These are phyloP conservation scores for Boletus pseudo-olivaceus DNA, from an alignment of 768 basidiomycete genomes.

Conservation along the genomic window DNA sequence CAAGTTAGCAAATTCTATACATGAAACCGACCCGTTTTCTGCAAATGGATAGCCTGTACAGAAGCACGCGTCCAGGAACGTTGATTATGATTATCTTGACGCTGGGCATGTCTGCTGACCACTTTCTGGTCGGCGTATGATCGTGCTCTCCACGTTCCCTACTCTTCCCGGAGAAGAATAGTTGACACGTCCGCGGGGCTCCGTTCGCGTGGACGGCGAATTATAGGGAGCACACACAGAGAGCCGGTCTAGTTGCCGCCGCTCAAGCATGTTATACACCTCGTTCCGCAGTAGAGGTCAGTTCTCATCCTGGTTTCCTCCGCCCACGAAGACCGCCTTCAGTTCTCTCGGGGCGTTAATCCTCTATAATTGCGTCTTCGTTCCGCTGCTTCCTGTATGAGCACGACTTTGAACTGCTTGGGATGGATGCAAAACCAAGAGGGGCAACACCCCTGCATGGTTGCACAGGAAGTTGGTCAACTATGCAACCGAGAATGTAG, in stretches of 20 bases:
- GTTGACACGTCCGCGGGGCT: constrained; percentile 1
- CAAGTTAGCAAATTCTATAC: neutral
- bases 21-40: neutral
- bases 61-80: neutral
- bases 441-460: constrained; percentile 11
- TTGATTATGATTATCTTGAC: neutral
- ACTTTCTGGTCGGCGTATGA: neutral
- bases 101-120: neutral
- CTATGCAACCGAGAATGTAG: constrained; percentile 18
- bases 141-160: neutral
- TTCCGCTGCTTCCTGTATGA: constrained; percentile 4
- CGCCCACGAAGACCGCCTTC: neutral
- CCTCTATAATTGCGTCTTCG: neutral
- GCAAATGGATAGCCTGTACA: neutral
- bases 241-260: neutral
- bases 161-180: neutral
- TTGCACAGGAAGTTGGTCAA: constrained; percentile 17
- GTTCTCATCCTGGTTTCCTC: neutral
- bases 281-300: constrained; percentile 3
- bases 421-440: constrained; percentile 10
- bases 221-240: neutral
- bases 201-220: constrained; percentile 1
- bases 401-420: constrained; percentile 9
- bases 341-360: neutral
- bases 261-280: constrained; percentile 2